phyloP scores from a whole-genome alignment of 1,284 basidiomycete species.

The Apiotrichum siamense region DNA sequence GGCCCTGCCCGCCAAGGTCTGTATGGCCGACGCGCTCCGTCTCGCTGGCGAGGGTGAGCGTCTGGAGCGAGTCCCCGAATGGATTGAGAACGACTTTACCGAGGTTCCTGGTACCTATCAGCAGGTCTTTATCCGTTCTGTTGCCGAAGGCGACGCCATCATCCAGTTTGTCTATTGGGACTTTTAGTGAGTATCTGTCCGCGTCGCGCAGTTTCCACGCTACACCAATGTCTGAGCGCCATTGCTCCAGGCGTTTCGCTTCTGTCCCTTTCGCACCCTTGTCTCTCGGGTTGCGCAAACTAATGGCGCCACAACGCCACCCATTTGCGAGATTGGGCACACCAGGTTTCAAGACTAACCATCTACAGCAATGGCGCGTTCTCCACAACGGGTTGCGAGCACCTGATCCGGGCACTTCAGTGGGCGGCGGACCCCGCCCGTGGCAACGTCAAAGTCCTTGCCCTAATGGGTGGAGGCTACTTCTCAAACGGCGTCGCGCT shows the following conservation, averaged over 20 bases:
- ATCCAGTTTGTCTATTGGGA: slow-evolving; percentile 49
- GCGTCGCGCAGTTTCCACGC: too few relatives aligned
- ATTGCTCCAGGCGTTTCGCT: too few relatives aligned
- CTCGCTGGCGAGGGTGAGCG: slow-evolving; percentile 33
- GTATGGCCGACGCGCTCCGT: slow-evolving; percentile 43
- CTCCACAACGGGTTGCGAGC: slow-evolving; percentile 47
- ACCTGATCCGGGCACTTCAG: slow-evolving; percentile 42
- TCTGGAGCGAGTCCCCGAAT: slow-evolving; percentile 43
- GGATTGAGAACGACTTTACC: slow-evolving; percentile 33
- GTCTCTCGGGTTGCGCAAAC: too few relatives aligned
- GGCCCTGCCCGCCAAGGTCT: slow-evolving; percentile 48
- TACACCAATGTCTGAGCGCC: too few relatives aligned
- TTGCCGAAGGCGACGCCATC: slow-evolving; percentile 29
- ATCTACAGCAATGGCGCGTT: slow-evolving; percentile 48
- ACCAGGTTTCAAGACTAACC: too few relatives aligned
- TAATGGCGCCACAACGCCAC: too few relatives aligned
- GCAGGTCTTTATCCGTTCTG: slow-evolving; percentile 47
- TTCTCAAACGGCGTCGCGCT: slow-evolving; percentile 52
- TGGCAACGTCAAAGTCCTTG: slow-evolving; percentile 42
- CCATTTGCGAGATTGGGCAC: too few relatives aligned
- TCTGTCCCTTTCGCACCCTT: neutral
- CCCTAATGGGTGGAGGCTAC: slow-evolving; percentile 48
- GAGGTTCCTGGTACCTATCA: slow-evolving; percentile 46
- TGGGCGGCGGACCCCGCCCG: slow-evolving; percentile 40
- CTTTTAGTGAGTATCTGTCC: slow-evolving; percentile 44